Evolutionary conservation across 2,329 filamentous ascomycete genomes (phyloP).

Genomic region (Lomentospora prolificans): DNA sequence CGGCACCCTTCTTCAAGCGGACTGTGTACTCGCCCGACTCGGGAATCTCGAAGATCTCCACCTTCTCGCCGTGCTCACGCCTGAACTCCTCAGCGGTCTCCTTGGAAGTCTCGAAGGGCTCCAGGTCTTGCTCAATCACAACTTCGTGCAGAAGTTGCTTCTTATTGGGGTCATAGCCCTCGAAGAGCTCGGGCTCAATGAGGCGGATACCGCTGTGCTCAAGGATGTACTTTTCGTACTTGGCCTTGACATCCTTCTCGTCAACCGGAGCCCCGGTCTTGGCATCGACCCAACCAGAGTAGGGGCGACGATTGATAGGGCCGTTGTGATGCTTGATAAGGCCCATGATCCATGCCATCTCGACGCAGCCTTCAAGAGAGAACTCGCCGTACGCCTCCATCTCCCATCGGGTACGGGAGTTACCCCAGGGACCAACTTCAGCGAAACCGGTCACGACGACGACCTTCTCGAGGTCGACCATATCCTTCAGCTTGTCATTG

Average conservation of each 20-base stretch:
- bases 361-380: constrained; percentile 92
- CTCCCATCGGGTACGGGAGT: constrained; percentile 95
- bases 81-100: constrained; percentile 97
- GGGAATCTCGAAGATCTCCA: constrained; percentile 90
- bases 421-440: constrained; percentile 96
- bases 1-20: constrained; percentile 89
- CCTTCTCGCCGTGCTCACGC: constrained; percentile 93
- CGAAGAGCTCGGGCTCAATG: constrained; percentile 94
- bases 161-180: constrained; percentile 94
- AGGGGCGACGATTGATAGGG: constrained; percentile 87
- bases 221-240: constrained; percentile 94
- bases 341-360: constrained; percentile 99
- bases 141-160: constrained; percentile 98
- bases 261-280: constrained; percentile 94
- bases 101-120: constrained; percentile 94
- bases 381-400: constrained; percentile 98
- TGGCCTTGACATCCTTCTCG: constrained; percentile 93
- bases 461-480: constrained; percentile 97
- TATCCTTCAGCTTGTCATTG: constrained; percentile 81
- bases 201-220: constrained; percentile 96
- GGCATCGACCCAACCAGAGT: constrained; percentile 92
- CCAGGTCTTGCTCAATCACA: constrained; percentile 91
- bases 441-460: constrained; percentile 96
- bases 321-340: constrained; percentile 98
- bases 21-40: constrained; percentile 93